Evolutionary conservation across 306 rosid genomes (phyloP).

Genomic region (Rosa persica): DNA sequence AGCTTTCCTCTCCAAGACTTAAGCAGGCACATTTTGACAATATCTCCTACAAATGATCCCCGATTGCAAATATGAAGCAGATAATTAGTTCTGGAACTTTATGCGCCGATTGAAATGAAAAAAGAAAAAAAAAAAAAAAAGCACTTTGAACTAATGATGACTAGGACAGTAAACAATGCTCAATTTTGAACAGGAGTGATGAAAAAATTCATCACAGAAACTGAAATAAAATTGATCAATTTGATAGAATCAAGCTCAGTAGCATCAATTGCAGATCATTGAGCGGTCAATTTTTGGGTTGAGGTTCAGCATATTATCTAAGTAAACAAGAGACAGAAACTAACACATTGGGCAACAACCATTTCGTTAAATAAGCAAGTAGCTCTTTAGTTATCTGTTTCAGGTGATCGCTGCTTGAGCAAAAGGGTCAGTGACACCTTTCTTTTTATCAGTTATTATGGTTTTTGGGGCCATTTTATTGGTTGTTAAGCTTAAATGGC

Average conservation of each 20-base stretch:
- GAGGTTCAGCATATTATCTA: background rate
- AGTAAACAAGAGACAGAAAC: background rate
- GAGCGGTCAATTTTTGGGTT: background rate
- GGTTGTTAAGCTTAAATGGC: background rate
- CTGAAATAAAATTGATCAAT: background rate
- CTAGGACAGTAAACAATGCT: background rate
- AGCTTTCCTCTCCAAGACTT: constrained; percentile 2
- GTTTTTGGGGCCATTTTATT: background rate
- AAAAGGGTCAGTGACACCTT: background rate
- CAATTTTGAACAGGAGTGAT: background rate
- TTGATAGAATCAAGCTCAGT: background rate
- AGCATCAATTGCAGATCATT: background rate
- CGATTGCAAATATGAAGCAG: background rate
- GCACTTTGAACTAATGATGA: background rate
- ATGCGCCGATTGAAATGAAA: too few relatives aligned
- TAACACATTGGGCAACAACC: background rate
- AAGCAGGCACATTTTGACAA: constrained; percentile 3
- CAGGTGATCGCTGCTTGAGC: background rate
- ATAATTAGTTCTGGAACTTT: background rate
- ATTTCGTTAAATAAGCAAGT: background rate
- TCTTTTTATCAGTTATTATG: background rate
- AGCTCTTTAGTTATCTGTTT: background rate
- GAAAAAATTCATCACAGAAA: background rate
- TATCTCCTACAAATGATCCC: background rate
- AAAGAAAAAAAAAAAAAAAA: too few relatives aligned